Conservation (phyloP, 257 asterid species). For the Ilex asprella region DNA sequence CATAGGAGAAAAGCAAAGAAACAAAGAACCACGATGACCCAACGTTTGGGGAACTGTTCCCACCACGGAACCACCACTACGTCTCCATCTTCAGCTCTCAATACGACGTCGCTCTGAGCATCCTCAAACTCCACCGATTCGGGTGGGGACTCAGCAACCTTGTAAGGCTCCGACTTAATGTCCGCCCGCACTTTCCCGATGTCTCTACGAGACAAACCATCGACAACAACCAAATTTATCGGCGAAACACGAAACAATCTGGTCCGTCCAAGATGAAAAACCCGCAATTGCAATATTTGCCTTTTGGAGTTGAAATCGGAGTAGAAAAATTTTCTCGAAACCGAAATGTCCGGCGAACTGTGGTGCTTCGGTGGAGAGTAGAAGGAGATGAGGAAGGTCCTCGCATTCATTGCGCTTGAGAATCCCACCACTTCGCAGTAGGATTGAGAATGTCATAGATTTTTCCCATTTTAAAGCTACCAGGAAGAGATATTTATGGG, state of each 20-base stretch:
- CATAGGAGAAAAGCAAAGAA: constrained; percentile 78
- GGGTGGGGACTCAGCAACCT: constrained; percentile 37
- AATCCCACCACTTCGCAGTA: background rate
- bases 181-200: constrained; percentile 49
- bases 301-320: background rate
- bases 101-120: constrained; percentile 18
- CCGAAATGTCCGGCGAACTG: constrained; percentile 5
- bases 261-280: constrained; percentile 14
- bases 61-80: constrained; percentile 41
- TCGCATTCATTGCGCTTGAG: constrained; percentile 42
- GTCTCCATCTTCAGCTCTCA: constrained; percentile 22
- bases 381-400: constrained; percentile 49
- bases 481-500: constrained; percentile 20
- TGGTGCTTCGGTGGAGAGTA: constrained; percentile 48
- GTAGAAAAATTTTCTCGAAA: constrained; percentile 8
- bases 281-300: constrained; percentile 12
- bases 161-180: constrained; percentile 55
- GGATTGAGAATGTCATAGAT: too few relatives aligned
- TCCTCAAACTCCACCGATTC: constrained; percentile 31
- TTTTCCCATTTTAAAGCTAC: background rate
- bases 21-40: constrained; percentile 86
- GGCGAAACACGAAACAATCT: background rate
- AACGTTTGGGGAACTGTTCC: constrained; percentile 76
- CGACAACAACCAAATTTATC: constrained; percentile 5
- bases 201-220: constrained; percentile 14